Evolutionary conservation across 2,329 filamentous ascomycete genomes (phyloP).

Genomic region (Gliomastix tumulicola): DNA sequence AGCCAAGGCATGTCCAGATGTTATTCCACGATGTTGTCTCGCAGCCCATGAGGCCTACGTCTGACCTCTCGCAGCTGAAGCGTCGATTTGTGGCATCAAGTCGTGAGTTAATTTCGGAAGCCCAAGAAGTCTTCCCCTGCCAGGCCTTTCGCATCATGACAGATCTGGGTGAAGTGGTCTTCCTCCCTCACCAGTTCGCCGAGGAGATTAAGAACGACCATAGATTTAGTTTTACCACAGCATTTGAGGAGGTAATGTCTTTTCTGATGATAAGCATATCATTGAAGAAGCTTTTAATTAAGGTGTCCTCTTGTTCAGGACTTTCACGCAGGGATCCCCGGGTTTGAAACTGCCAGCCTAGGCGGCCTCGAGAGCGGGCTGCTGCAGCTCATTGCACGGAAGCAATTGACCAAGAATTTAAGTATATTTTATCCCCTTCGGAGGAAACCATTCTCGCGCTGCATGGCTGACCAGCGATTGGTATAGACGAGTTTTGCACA

Average conservation of each 20-base stretch:
- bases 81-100: background rate
- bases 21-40: background rate
- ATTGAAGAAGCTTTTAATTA: background rate
- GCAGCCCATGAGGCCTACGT: background rate
- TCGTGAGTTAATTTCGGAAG: background rate
- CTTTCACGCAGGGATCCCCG: background rate
- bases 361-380: background rate
- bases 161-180: background rate
- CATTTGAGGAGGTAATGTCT: background rate
- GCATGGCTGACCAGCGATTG: background rate
- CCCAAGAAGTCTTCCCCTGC: background rate
- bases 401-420: background rate
- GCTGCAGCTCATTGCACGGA: background rate
- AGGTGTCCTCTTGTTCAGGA: background rate
- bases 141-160: background rate
- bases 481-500: background rate
- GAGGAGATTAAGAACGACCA: background rate
- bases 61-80: background rate
- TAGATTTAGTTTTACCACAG: background rate
- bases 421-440: background rate
- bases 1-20: background rate
- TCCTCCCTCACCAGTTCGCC: background rate
- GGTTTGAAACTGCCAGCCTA: background rate
- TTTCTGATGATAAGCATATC: background rate
- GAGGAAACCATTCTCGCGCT: too few relatives aligned